These are phyloP conservation scores for Fomes fomentarius DNA, from an alignment of 1,284 basidiomycete species.

Conservation along the genomic window DNA sequence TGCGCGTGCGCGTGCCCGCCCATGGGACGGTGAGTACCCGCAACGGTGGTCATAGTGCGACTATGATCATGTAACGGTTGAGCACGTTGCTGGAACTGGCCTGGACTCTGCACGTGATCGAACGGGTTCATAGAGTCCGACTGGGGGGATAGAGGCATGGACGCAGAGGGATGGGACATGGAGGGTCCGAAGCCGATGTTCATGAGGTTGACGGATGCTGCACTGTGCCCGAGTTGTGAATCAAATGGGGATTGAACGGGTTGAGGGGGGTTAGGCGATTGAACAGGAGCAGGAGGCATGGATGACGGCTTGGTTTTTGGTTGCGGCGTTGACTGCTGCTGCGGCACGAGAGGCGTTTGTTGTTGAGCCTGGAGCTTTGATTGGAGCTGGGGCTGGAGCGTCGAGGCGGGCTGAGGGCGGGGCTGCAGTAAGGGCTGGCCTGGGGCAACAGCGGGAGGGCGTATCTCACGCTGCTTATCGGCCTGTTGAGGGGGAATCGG, in stretches of 20 bases:
- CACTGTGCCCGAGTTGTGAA: constrained; percentile 26
- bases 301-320: constrained; percentile 22
- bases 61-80: constrained; percentile 14
- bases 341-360: constrained; percentile 13
- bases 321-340: constrained; percentile 21
- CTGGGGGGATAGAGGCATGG: constrained; percentile 29
- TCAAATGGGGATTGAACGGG: constrained; percentile 13
- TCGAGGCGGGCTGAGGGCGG: constrained; percentile 24
- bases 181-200: constrained; percentile 33
- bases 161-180: constrained; percentile 33
- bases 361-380: constrained; percentile 14
- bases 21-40: not conserved
- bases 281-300: constrained; percentile 21
- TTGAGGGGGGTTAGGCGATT: constrained; percentile 25
- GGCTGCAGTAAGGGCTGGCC: constrained; percentile 26
- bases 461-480: constrained; percentile 22
- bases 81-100: constrained; percentile 9
- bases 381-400: constrained; percentile 25
- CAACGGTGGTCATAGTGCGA: constrained; percentile 6
- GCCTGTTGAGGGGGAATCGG: too few species aligned
- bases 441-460: constrained; percentile 10
- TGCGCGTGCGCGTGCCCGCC: constrained; percentile 7
- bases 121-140: constrained; percentile 25
- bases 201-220: constrained; percentile 30
- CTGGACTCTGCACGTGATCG: constrained; percentile 23